phyloP scores from a whole-genome alignment of 805 yeast genomes.

The Cyberlindnera meyerae region DNA sequence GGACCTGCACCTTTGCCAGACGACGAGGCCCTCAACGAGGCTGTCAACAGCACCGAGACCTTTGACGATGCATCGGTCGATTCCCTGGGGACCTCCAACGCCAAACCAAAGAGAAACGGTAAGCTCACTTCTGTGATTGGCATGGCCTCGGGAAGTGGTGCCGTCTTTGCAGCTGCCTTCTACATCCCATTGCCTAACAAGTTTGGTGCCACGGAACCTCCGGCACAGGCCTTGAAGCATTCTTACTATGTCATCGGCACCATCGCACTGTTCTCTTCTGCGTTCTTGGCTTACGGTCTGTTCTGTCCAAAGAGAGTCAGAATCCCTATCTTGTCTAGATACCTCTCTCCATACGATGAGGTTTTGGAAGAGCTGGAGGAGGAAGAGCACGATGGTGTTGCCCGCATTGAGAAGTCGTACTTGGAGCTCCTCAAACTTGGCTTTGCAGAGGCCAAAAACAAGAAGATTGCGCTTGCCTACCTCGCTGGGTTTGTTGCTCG shows the following conservation, averaged over 20 bases:
- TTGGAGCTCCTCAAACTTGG: conserved; percentile 42
- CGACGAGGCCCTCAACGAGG: conserved; percentile 3
- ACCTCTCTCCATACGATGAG: conserved; percentile 27
- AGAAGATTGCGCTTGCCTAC: conserved; percentile 50
- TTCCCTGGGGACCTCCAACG: conserved; percentile 1
- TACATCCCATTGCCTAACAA: conserved; percentile 54
- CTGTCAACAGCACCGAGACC: background rate
- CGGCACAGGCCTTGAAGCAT: conserved; percentile 40
- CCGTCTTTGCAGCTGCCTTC: conserved; percentile 53
- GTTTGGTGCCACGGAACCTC: conserved; percentile 35
- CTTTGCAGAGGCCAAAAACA: conserved; percentile 41
- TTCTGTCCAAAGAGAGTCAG: conserved; percentile 38
- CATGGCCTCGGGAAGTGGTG: conserved; percentile 59
- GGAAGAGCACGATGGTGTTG: conserved; percentile 26
- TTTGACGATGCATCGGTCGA: conserved; percentile 5
- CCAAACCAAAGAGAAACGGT: conserved; percentile 38
- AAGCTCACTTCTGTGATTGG: conserved; percentile 59
- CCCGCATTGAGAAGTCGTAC: conserved; percentile 27
- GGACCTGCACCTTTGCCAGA: conserved; percentile 6
- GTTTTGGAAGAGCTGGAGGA: conserved; percentile 29
- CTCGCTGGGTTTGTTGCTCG: conserved; percentile 60
- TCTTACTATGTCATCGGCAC: conserved; percentile 48
- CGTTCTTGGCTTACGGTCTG: conserved; percentile 36
- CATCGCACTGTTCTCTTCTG: conserved; percentile 35
- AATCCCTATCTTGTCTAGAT: conserved; percentile 23